Evolutionary conservation across 1,139 yeast genomes (phyloP), one percentile per base, ranked within the genome.

Genomic region (Hanseniaspora uvarum): DNA sequence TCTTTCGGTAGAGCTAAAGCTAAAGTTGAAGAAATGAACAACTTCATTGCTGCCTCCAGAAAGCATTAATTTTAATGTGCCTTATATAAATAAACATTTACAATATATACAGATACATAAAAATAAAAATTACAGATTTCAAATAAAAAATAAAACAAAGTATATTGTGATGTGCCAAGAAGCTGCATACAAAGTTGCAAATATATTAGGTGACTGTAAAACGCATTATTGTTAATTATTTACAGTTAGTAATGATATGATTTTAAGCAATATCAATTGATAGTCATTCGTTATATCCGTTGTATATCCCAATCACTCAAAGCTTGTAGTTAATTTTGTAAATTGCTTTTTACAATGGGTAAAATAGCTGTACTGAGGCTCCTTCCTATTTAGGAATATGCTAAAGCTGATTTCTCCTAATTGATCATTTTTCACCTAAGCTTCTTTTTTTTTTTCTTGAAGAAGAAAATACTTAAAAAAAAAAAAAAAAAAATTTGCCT

Each of bases 1-100:
- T 88, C 98, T 70, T 95, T 89, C 85, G 85, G 83, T 81, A 94
- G 99, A 84, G 96, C 98, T 71, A 86, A 87, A 84, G 94, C 86
- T 74, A 94, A 94, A 88, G 94, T 92, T 75, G 98, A 94, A 80
- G 96, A 89, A 78, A 86, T 94, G 92, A 86, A 80, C 83, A 76
- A 79, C 74, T 81, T 92, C 80, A 92, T 94, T 76, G 88, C 96
- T 75, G 96, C 92, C 79, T 81, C 97, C 72, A 88, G 96, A 83
- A 88, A 89, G 71, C 80, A 76, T 68, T 75, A 73, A 71, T 59
- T 58, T 59, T 56, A 57, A 31, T 24, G 43, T 44, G 41, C 34
- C 49, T 38, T 46, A 43, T 53, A 53, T 50, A 50, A 50, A n/a
- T 19, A 30, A 44, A 44, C 19, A 43, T 19, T 28, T 24, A 24